Conservation (phyloP, 257 asterid species). For the Coffea canephora region DNA sequence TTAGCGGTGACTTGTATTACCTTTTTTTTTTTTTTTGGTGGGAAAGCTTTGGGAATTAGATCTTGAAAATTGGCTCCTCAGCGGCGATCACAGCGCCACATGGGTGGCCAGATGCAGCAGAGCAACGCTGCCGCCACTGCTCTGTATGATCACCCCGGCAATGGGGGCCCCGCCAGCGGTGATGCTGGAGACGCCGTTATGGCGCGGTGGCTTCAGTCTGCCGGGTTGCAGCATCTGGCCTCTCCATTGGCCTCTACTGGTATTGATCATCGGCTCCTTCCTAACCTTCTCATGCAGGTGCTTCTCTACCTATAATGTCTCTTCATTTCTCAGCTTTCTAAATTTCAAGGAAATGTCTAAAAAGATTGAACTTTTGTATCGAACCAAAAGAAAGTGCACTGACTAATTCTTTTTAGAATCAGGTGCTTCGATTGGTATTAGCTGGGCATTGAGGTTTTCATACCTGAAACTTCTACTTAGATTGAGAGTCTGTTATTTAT, state of each 20-base stretch:
- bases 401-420: background rate
- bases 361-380: background rate
- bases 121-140: constrained; percentile 85
- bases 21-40: constrained; percentile 3
- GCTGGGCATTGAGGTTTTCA: too few relatives aligned
- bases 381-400: background rate
- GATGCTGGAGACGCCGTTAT: constrained; percentile 95
- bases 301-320: background rate
- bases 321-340: background rate
- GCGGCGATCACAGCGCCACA: constrained; percentile 94
- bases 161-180: constrained; percentile 60
- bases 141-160: constrained; percentile 78
- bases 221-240: too few relatives aligned
- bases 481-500: background rate
- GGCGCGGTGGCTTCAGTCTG: constrained; percentile 97
- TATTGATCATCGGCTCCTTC: constrained; percentile 65
- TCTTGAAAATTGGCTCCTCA: constrained; percentile 98
- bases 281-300: constrained; percentile 84
- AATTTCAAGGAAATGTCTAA: background rate
- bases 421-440: background rate
- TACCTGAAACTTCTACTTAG: background rate
- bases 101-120: constrained; percentile 99
- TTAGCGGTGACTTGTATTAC: background rate
- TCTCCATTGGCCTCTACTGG: constrained; percentile 68
- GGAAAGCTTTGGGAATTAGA: constrained; percentile 53